Base-by-base conservation (phyloP, 2,329 filamentous ascomycete genomes). In the Purpureocillium takamizusanense region DNA sequence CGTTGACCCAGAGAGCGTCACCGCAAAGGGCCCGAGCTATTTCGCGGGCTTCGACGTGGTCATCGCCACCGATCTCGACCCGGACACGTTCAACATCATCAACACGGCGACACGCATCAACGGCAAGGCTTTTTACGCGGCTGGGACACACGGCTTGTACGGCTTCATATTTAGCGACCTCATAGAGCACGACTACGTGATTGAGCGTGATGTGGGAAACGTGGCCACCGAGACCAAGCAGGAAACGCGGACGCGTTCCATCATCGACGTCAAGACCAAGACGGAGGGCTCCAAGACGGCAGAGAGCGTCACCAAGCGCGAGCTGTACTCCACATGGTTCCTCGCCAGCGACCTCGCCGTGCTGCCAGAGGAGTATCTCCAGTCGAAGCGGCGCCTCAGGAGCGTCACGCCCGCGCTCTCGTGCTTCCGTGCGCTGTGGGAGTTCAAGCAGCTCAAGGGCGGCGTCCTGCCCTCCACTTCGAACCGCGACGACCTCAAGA, bases 101-200 rank as follows among this genome's bases (percentile, higher is more conserved):
- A 95, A 97, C 63, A 86, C 86, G 16, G 83, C 85, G 21, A 89
- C 88, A 31, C 83, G 90, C 34, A 66, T 94, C 29, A 80, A 83
- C 43, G 74, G 78, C 45, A 78, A 79, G 35, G 81, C 88, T 10
- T 95, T 95, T 61, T 98, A 98, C 62, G 87, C 87, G 9, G 85
- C 88, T 28, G 83, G 81, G 36, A 78, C 83, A 3, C 86, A 95
- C 56, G 92, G 92, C 35, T 75, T 95, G 57, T 97, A 94, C 59
- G 92, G 92, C 40, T 98, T 86, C 65, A 84, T 95, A 48, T 98
- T 98, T 59, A 84, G 85, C 41, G 92, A 98, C 59, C 73, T 98
- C 16, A 87, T 95, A 49, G 75, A 81, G 52, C 92, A 98, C 59
- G 81, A 89, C 52, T 98, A 87, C 55, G 78, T 92, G 43, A 82